A percentile compares a stretch with the other conserved stretches of the same genome.
Evolutionary conservation across 345 rosid genomes (phyloP).

Genomic region (Citrus cavaleriei): DNA sequence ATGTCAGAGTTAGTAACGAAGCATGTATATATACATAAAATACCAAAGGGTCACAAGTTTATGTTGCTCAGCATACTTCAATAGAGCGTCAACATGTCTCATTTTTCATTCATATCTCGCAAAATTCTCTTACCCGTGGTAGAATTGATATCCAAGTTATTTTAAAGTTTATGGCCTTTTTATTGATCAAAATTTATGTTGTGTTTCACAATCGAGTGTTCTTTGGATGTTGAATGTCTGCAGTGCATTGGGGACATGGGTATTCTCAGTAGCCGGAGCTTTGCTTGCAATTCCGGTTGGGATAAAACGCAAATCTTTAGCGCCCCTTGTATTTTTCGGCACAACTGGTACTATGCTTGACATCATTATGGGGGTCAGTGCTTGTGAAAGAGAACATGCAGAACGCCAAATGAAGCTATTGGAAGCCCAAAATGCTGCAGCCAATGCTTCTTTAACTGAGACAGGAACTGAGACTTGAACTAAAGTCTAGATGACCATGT

Average conservation of each 20-base stretch:
- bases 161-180: background rate
- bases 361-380: conserved; percentile 80
- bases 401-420: conserved; percentile 82
- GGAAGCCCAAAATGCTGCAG: conserved; percentile 54
- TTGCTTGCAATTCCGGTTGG: conserved; percentile 91
- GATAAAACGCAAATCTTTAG: conserved; percentile 80
- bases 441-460: conserved; percentile 20
- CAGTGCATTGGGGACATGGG: conserved; percentile 96
- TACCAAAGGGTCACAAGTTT: background rate
- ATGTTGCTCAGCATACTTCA: background rate
- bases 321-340: conserved; percentile 91
- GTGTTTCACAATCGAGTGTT: background rate
- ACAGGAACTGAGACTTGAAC: conserved; percentile 23
- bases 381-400: conserved; percentile 96
- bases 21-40: background rate
- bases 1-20: background rate
- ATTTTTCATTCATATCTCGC: background rate
- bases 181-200: background rate
- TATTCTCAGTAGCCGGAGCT: conserved; percentile 83
- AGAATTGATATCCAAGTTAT: background rate
- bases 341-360: conserved; percentile 97
- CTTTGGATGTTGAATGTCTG: conserved; percentile 19
- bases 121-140: background rate
- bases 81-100: background rate
- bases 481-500: background rate